phyloP scores from a whole-genome alignment of 441 rosid species.

The Aquilaria agallochum region DNA sequence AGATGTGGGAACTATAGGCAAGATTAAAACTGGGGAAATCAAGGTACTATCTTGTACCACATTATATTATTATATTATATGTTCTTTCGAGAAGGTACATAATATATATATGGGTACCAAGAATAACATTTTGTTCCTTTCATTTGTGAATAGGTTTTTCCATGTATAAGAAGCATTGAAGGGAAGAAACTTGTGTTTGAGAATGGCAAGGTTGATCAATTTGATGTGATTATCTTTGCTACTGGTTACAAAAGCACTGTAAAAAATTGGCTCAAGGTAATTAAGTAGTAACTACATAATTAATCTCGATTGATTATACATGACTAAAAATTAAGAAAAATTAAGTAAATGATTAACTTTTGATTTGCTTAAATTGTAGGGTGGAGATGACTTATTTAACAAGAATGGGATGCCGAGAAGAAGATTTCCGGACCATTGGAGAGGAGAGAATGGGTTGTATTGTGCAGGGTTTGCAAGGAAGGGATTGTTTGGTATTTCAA shows the following conservation, averaged over 20 bases:
- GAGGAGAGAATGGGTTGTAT: conserved; percentile 18
- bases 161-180: too few species aligned
- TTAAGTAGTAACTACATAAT: neutral
- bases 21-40: conserved; percentile 28
- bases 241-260: conserved; percentile 48
- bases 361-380: conserved; percentile 1
- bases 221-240: conserved; percentile 42
- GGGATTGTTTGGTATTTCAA: conserved; percentile 38
- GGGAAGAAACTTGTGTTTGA: conserved; percentile 23
- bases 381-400: conserved; percentile 22
- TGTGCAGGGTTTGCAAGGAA: conserved; percentile 31
- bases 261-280: conserved; percentile 46
- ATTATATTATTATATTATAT: neutral
- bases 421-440: conserved; percentile 36
- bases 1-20: conserved; percentile 41
- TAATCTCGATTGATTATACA: neutral
- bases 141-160: neutral
- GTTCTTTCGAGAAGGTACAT: neutral
- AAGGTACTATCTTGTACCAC: too few species aligned
- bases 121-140: neutral
- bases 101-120: neutral
- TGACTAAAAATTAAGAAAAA: too few species aligned
- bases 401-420: conserved; percentile 35
- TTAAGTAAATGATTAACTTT: too few species aligned
- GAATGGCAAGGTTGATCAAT: conserved; percentile 13